These are phyloP conservation scores for Pseudocercospora cruenta DNA, from an alignment of 2,329 filamentous ascomycete species.

Conservation along the genomic window DNA sequence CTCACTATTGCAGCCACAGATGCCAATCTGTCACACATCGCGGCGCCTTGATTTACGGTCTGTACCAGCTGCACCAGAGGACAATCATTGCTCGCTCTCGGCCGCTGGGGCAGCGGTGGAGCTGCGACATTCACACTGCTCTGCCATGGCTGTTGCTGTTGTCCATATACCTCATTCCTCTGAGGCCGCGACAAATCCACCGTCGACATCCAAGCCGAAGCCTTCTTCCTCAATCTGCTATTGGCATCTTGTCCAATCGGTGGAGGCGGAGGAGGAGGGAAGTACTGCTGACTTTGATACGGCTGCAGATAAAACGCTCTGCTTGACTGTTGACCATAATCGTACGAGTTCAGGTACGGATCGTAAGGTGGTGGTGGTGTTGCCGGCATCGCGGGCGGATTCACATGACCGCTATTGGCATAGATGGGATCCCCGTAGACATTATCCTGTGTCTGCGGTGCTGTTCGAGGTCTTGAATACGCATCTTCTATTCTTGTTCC, in stretches of 20 bases:
- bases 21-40: conserved; percentile 63
- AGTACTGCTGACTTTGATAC: conserved; percentile 19
- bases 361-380: conserved; percentile 27
- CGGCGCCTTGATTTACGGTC: conserved; percentile 44
- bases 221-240: conserved; percentile 18
- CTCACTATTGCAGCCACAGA: conserved; percentile 66
- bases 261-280: conserved; percentile 1
- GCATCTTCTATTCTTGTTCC: not conserved
- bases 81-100: conserved; percentile 22
- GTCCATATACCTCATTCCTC: conserved; percentile 1
- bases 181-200: conserved; percentile 14
- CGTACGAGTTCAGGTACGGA: conserved; percentile 12
- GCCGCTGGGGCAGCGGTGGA: conserved; percentile 8
- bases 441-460: conserved; percentile 5
- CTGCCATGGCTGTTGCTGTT: conserved; percentile 18
- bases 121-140: conserved; percentile 20
- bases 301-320: conserved; percentile 20
- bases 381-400: conserved; percentile 1
- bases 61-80: conserved; percentile 18
- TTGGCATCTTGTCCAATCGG: conserved; percentile 4
- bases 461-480: not conserved
- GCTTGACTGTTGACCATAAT: conserved; percentile 14
- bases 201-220: conserved; percentile 21
- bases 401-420: conserved; percentile 11
- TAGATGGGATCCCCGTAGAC: conserved; percentile 8